Percentiles rank a stretch among this genome's conserved stretches.
phyloP scores from a whole-genome alignment of 257 asterid species.

The Jacaranda mimosifolia region DNA sequence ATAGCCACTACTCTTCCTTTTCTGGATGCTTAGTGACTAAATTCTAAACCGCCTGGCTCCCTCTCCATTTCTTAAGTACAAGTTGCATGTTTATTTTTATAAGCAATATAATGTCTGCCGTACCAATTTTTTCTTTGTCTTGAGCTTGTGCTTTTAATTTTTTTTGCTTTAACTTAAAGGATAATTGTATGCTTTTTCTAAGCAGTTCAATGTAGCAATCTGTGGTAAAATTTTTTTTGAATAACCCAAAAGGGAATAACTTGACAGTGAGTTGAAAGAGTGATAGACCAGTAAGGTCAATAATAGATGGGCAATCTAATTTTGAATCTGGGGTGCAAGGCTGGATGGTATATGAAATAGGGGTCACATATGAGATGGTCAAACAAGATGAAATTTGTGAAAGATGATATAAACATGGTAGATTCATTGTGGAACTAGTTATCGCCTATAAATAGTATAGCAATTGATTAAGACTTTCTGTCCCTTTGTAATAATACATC shows the following conservation, averaged over 20 bases:
- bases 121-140: not conserved
- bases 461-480: conserved; percentile 9
- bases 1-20: conserved; percentile 31
- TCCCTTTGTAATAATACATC: conserved; percentile 17
- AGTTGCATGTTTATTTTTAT: conserved; percentile 23
- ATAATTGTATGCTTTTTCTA: conserved; percentile 12
- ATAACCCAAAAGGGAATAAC: not conserved
- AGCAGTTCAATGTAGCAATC: conserved; percentile 1
- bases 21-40: conserved; percentile 32
- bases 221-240: conserved; percentile 5
- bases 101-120: not conserved
- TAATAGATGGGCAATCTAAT: conserved; percentile 16
- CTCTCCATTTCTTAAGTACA: conserved; percentile 22
- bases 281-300: conserved; percentile 5
- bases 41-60: conserved; percentile 8
- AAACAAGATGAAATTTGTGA: not conserved
- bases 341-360: too few species aligned
- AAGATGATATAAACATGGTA: conserved; percentile 10
- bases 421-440: not conserved
- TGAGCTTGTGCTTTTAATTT: not conserved
- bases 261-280: not conserved
- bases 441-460: conserved; percentile 5
- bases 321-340: not conserved
- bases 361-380: too few species aligned
- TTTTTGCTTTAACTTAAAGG: conserved; percentile 13